phyloP scores from a whole-genome alignment of 2,329 filamentous ascomycete species.

The Monilinia fructicola region DNA sequence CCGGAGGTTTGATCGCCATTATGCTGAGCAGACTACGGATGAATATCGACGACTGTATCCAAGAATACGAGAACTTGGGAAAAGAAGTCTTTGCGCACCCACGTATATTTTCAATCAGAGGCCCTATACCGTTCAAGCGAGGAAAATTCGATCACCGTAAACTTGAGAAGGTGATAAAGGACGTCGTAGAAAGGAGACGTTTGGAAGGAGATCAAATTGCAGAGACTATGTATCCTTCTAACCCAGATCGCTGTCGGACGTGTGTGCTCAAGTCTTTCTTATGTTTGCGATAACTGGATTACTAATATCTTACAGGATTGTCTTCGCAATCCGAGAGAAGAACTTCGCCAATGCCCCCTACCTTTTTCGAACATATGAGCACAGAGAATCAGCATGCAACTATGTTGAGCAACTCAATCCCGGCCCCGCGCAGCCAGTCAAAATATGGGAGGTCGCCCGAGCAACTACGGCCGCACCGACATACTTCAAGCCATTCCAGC shows the following conservation, averaged over 20 bases:
- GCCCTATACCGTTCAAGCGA: constrained; percentile 12
- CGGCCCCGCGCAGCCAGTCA: background rate
- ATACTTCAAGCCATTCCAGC: constrained; percentile 44
- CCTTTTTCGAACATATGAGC: constrained; percentile 9
- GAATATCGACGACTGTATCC: constrained; percentile 22
- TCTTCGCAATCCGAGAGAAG: constrained; percentile 2
- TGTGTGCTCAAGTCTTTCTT: background rate
- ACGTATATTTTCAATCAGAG: constrained; percentile 1
- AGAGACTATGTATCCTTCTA: constrained; percentile 1
- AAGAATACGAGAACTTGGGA: constrained; percentile 15
- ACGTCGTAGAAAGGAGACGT: constrained; percentile 10
- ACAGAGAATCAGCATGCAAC: background rate
- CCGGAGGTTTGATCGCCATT: constrained; percentile 20
- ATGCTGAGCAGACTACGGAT: constrained; percentile 23
- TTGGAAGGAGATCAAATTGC: background rate
- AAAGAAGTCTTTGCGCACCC: constrained; percentile 12
- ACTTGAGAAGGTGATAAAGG: constrained; percentile 18
- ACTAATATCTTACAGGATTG: background rate
- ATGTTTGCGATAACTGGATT: background rate
- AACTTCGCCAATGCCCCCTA: background rate
- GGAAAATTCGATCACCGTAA: constrained; percentile 16
- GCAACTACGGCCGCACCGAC: constrained; percentile 45
- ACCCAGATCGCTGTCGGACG: constrained; percentile 1
- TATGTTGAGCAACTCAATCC: background rate
- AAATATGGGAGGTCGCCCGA: constrained; percentile 19